phyloP scores from a whole-genome alignment of 345 rosid genomes.

The Microthlaspi erraticum region DNA sequence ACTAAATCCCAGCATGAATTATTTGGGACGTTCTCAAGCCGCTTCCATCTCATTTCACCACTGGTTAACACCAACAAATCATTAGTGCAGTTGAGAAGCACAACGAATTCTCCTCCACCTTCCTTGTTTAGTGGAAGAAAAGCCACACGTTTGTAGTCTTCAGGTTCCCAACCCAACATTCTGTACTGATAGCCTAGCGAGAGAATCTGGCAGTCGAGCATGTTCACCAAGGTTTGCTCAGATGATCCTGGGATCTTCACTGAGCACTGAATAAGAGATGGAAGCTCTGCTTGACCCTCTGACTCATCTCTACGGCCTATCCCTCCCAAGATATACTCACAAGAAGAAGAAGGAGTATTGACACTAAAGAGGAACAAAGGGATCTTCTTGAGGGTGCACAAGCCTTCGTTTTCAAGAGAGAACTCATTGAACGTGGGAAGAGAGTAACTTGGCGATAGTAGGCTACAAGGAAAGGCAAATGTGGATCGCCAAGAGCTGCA shows the following conservation, averaged over 20 bases:
- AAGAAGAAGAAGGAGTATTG: background rate
- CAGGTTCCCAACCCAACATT: background rate
- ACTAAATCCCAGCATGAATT: too few species aligned
- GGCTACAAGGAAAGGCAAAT: background rate
- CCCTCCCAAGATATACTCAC: background rate
- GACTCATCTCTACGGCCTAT: background rate
- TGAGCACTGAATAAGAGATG: background rate
- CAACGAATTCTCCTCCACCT: background rate
- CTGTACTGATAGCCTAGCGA: background rate
- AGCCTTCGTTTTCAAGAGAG: background rate
- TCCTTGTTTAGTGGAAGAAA: background rate
- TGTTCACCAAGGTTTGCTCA: background rate
- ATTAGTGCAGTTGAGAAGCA: background rate
- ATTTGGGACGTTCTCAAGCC: background rate
- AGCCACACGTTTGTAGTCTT: background rate
- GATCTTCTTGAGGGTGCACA: background rate
- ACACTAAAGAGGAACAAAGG: slow-evolving; percentile 4
- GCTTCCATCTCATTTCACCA: slow-evolving; percentile 18
- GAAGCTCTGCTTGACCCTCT: background rate
- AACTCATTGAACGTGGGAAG: background rate
- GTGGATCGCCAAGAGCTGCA: background rate
- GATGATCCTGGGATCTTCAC: background rate
- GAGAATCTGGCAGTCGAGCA: background rate
- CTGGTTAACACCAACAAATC: slow-evolving; percentile 2
- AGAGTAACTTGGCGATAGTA: background rate